phyloP scores from a whole-genome alignment of 345 rosid genomes.

The Sonneratia alba region DNA sequence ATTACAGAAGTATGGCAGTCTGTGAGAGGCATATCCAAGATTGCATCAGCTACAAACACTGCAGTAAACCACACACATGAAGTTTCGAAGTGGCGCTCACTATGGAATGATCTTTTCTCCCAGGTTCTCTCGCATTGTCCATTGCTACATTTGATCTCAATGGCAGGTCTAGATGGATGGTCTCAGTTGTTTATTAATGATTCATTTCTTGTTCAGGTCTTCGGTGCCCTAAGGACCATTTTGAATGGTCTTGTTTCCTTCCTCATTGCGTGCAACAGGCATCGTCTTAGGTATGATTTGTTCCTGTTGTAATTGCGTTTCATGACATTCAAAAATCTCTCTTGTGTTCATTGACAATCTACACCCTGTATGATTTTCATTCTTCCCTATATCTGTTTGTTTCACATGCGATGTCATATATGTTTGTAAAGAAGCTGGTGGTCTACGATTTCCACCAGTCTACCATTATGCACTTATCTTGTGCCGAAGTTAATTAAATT shows the following conservation, averaged over 20 bases:
- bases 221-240: constrained; percentile 85
- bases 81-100: constrained; percentile 82
- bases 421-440: background rate
- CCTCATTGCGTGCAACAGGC: constrained; percentile 90
- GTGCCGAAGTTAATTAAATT: background rate
- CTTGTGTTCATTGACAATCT: background rate
- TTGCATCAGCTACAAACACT: constrained; percentile 56
- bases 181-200: background rate
- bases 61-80: constrained; percentile 41
- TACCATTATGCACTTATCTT: background rate
- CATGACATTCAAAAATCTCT: background rate
- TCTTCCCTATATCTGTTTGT: background rate
- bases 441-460: background rate
- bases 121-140: constrained; percentile 36
- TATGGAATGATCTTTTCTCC: constrained; percentile 96
- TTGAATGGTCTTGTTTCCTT: constrained; percentile 79
- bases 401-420: background rate
- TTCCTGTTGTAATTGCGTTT: background rate
- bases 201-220: constrained; percentile 42
- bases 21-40: constrained; percentile 35
- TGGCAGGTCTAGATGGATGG: constrained; percentile 5
- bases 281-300: constrained; percentile 72
- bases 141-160: constrained; percentile 1
- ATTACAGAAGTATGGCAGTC: constrained; percentile 46
- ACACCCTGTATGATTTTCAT: background rate